Base-by-base conservation (phyloP, 169 alveolate genomes). In the Cardiosporidium cionae region DNA sequence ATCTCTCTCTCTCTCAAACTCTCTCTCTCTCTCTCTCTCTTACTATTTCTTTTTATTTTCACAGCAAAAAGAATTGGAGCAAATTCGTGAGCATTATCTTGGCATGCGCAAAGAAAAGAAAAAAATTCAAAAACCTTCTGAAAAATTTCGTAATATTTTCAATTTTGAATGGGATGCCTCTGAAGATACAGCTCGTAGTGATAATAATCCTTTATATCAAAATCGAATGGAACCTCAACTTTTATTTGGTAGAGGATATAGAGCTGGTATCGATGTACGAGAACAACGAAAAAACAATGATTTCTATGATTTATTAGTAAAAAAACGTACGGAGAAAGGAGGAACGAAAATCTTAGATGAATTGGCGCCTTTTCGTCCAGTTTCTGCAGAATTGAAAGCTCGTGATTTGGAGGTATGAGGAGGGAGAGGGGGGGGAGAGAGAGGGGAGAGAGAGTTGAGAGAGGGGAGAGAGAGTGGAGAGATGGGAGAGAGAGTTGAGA, bases 121-220 rank as follows among this genome's bases (percentile, higher is more conserved):
- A 76, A 92, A 91, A 66, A 65, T 91, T 22, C 89, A 88, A 34
- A 94, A 94, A 70, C 98, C 97, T 0, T 91, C 97, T 35, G 98
- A 93, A 70, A 94, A 93, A 74, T 93, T 91, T 84, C 52, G 87
- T 54, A 88, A 87, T 37, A 82, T 87, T 3, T 91, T 92, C 44
- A 84, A 86, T 69, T 91, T 91, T 68, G 96, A 92, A 52, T 92
- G 96, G 96, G 92, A 89, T 65, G 86, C 84, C 34, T 78, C 91
- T 27, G 96, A 92, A 67, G 96, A 92, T 72, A 92, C 96, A 3
- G 72, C 90, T 23, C 69, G 68, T 63, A 77, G 78, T 54, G 96
- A 90, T 36, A 84, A 80, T 77, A 93, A 95, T 74, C 97, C 96
- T 0, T 74, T 93, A 31, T 95, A 92, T 79, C 89, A 84, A 65